phyloP scores from a whole-genome alignment of 306 rosid genomes.

The Vigna nakashimae region DNA sequence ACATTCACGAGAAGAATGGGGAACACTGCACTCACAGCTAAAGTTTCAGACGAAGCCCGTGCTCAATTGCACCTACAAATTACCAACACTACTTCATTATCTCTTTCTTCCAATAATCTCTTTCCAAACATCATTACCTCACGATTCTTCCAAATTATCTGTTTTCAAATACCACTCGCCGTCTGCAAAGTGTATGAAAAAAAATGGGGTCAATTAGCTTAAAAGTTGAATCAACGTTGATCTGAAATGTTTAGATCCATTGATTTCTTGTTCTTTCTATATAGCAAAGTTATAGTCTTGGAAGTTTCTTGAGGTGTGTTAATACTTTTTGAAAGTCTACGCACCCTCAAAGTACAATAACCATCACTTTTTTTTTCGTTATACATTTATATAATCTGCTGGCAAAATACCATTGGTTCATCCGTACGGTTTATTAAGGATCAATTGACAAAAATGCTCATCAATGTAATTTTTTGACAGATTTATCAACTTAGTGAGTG shows the following conservation, averaged over 20 bases:
- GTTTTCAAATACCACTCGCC: background rate
- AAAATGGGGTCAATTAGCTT: background rate
- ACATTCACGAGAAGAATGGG: constrained; percentile 54
- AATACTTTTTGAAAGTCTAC: background rate
- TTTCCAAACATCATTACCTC: too few relatives aligned
- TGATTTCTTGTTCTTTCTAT: background rate
- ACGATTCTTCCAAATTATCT: constrained; percentile 27
- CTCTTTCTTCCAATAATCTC: background rate
- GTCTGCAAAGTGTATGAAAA: background rate
- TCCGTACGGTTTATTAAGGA: background rate
- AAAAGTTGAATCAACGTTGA: background rate
- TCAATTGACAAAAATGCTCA: background rate
- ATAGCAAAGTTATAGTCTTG: too few relatives aligned
- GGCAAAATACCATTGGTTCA: background rate
- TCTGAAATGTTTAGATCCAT: background rate
- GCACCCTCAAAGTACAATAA: background rate
- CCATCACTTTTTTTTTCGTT: too few relatives aligned
- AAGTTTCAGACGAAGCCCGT: constrained; percentile 46
- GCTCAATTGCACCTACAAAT: constrained; percentile 10
- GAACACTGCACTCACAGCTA: background rate
- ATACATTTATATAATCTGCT: too few relatives aligned
- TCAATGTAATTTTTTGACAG: background rate
- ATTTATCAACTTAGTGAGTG: background rate
- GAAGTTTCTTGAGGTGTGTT: too few relatives aligned
- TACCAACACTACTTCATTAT: background rate